Evolutionary conservation across 768 basidiomycete species (phyloP).

Genomic region (Tulasnella sp.): DNA sequence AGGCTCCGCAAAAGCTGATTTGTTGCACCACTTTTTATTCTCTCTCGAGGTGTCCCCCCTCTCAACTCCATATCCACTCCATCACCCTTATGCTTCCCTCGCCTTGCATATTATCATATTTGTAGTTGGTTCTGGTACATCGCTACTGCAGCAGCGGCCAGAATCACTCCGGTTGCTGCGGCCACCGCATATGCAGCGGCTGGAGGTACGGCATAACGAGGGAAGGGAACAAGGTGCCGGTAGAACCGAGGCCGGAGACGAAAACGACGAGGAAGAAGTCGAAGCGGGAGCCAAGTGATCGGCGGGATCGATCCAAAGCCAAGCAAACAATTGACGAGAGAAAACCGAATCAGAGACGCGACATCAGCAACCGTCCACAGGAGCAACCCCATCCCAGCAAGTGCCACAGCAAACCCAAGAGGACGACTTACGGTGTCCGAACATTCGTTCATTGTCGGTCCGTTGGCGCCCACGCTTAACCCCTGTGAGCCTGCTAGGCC

Average conservation of each 20-base stretch:
- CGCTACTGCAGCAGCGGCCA: slow-evolving; percentile 32
- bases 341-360: not conserved
- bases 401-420: not conserved
- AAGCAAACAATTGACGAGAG: not conserved
- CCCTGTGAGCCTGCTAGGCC: slow-evolving; percentile 25
- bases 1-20: too few relatives aligned
- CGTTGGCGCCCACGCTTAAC: not conserved
- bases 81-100: not conserved
- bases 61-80: not conserved
- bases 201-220: not conserved
- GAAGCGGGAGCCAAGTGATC: not conserved
- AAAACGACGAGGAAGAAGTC: not conserved
- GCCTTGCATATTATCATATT: not conserved
- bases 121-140: slow-evolving; percentile 2
- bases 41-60: not conserved
- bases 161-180: slow-evolving; percentile 33
- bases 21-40: not conserved
- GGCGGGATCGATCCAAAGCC: not conserved
- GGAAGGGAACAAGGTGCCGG: not conserved
- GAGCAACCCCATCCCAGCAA: slow-evolving; percentile 22
- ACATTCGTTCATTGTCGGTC: slow-evolving; percentile 19
- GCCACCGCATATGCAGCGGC: slow-evolving; percentile 31
- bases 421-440: slow-evolving; percentile 17
- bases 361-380: slow-evolving; percentile 31
- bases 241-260: not conserved